phyloP scores from a whole-genome alignment of 1,139 yeast species.

The Yamadazyma sp. region DNA sequence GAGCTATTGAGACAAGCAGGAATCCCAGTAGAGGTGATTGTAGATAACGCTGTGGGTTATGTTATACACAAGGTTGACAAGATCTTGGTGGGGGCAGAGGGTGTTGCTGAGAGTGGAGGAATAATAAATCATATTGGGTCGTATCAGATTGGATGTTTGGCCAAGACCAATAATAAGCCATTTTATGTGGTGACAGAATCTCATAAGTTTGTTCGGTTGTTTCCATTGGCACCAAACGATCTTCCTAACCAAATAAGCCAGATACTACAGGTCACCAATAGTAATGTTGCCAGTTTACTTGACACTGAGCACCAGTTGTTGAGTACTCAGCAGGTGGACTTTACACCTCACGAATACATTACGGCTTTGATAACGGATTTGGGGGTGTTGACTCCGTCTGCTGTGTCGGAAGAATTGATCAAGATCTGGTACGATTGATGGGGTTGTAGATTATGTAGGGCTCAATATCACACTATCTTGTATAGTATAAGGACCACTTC shows the following conservation, averaged over 20 bases:
- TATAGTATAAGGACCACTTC: no score
- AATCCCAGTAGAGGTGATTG: constrained; percentile 88
- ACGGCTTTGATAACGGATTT: constrained; percentile 95
- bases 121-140: constrained; percentile 95
- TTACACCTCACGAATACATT: constrained; percentile 93
- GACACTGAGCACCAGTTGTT: constrained; percentile 28
- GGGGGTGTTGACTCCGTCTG: constrained; percentile 95
- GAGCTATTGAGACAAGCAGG: constrained; percentile 65
- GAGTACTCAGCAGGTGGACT: constrained; percentile 62
- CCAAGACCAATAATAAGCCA: constrained; percentile 88
- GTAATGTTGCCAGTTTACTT: constrained; percentile 8
- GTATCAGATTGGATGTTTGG: constrained; percentile 91
- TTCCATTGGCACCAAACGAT: constrained; percentile 92
- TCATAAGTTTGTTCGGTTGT: constrained; percentile 94
- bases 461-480: no score
- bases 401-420: constrained; percentile 95
- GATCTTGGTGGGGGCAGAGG: constrained; percentile 96
- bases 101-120: constrained; percentile 98
- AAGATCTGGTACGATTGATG: constrained; percentile 92
- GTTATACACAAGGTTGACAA: constrained; percentile 90
- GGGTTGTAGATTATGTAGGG: no score
- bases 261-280: constrained; percentile 18
- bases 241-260: constrained; percentile 64
- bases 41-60: constrained; percentile 92
- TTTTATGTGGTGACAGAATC: constrained; percentile 93